A percentile compares a stretch with the other conserved stretches of the same genome.
These are phyloP conservation scores for Trichoderma endophyticum DNA, from an alignment of 2,329 filamentous ascomycete genomes.

Conservation along the genomic window DNA sequence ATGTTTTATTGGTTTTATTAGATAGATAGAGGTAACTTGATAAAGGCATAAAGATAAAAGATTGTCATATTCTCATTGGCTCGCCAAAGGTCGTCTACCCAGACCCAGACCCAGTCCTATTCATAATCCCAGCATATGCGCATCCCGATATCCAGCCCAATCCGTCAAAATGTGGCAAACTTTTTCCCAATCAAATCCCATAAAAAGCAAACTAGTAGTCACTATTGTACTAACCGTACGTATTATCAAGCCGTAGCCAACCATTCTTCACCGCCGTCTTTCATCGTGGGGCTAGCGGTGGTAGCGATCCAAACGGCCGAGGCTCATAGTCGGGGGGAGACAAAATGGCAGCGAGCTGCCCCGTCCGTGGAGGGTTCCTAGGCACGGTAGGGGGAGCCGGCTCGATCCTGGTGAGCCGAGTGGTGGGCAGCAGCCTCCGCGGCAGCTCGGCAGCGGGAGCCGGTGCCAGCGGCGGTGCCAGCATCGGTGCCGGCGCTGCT, in stretches of 20 bases:
- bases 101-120: neutral
- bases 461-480: neutral
- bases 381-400: constrained; percentile 14
- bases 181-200: neutral
- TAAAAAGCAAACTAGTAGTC: neutral
- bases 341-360: constrained; percentile 34
- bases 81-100: neutral
- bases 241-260: neutral
- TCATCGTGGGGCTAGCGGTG: neutral
- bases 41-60: neutral
- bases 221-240: neutral
- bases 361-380: constrained; percentile 30
- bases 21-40: neutral
- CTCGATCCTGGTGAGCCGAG: neutral
- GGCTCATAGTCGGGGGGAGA: constrained; percentile 15
- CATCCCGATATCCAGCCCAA: neutral
- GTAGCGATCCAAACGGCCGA: neutral
- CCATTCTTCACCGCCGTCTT: neutral
- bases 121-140: neutral
- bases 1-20: neutral
- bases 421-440: neutral
- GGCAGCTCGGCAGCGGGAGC: neutral
- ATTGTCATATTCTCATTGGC: neutral
- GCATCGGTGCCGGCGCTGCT: neutral
- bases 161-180: neutral